Evolutionary conservation across 2,329 filamentous ascomycete genomes (phyloP).

Genomic region (Cercospora sp.): DNA sequence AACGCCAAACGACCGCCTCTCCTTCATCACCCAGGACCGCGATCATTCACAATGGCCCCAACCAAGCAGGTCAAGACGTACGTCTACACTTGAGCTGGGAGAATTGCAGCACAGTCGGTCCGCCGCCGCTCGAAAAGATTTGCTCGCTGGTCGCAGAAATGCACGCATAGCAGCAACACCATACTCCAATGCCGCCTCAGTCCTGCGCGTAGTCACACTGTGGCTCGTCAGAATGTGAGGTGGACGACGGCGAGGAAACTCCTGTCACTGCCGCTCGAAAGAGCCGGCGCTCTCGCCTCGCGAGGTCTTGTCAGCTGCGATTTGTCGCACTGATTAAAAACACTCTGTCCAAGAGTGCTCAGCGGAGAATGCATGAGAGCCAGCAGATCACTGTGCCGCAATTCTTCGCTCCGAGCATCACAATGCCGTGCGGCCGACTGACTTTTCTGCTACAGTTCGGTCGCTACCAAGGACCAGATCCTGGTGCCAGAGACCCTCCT

Average conservation of each 20-base stretch:
- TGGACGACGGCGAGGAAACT: conserved; percentile 20
- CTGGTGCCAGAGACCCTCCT: conserved; percentile 98
- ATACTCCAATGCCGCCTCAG: conserved; percentile 35
- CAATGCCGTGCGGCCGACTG: conserved; percentile 66
- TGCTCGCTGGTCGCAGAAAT: conserved; percentile 29
- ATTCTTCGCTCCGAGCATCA: conserved; percentile 79
- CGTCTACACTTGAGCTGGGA: conserved; percentile 46
- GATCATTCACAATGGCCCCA: conserved; percentile 56
- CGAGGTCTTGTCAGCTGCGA: conserved; percentile 36
- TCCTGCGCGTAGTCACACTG: conserved; percentile 40
- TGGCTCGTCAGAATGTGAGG: conserved; percentile 42
- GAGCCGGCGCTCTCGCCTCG: conserved; percentile 34
- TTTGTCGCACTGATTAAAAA: conserved; percentile 74
- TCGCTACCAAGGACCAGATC: conserved; percentile 92
- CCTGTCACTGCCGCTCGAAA: conserved; percentile 28
- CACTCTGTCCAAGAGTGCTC: conserved; percentile 30
- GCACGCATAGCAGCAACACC: conserved; percentile 23
- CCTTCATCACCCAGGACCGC: conserved; percentile 28
- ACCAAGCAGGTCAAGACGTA: conserved; percentile 55
- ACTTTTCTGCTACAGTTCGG: conserved; percentile 66
- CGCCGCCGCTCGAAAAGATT: conserved; percentile 57
- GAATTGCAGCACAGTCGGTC: conserved; percentile 72
- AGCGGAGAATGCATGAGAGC: conserved; percentile 48
- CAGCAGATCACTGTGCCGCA: conserved; percentile 88
- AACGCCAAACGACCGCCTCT: conserved; percentile 39